Percentiles rank a stretch among this genome's conserved stretches.
Conservation (phyloP, 345 rosid genomes). For the Psidium friedrichsthalianum region DNA sequence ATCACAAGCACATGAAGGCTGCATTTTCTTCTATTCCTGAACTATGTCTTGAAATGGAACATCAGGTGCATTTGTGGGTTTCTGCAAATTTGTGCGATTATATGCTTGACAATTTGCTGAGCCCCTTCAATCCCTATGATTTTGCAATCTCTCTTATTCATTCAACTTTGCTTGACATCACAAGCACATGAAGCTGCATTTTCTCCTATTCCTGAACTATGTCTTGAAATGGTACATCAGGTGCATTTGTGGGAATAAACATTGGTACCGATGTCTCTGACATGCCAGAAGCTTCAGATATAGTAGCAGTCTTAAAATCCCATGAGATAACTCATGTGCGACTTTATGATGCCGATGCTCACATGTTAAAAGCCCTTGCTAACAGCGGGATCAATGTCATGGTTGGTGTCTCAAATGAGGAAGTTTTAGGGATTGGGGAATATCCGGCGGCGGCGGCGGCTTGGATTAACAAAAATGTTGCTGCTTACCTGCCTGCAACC, state of each 20-base stretch:
- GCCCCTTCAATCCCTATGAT: background rate
- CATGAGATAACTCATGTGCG: constrained; percentile 73
- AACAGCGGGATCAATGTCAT: constrained; percentile 67
- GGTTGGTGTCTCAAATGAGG: constrained; percentile 75
- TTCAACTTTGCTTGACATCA: background rate
- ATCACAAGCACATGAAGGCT: background rate
- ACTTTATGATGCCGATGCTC: constrained; percentile 74
- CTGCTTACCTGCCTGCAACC: constrained; percentile 71
- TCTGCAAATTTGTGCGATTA: background rate
- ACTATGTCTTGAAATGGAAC: background rate
- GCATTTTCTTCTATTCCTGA: background rate
- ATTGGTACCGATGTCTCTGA: constrained; percentile 71
- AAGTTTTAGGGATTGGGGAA: constrained; percentile 73
- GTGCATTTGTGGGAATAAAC: constrained; percentile 79
- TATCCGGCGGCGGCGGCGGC: constrained; percentile 70
- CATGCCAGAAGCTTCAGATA: constrained; percentile 63
- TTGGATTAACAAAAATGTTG: constrained; percentile 83
- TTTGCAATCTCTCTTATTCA: background rate
- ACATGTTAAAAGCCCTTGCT: constrained; percentile 82
- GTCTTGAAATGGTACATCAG: constrained; percentile 15
- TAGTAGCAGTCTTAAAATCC: constrained; percentile 45
- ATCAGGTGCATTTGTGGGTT: constrained; percentile 71
- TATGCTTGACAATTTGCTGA: background rate
- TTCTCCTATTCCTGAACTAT: background rate
- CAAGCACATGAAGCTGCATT: background rate